Conservation (phyloP, 441 rosid species). For the Adansonia rubrostipa region DNA sequence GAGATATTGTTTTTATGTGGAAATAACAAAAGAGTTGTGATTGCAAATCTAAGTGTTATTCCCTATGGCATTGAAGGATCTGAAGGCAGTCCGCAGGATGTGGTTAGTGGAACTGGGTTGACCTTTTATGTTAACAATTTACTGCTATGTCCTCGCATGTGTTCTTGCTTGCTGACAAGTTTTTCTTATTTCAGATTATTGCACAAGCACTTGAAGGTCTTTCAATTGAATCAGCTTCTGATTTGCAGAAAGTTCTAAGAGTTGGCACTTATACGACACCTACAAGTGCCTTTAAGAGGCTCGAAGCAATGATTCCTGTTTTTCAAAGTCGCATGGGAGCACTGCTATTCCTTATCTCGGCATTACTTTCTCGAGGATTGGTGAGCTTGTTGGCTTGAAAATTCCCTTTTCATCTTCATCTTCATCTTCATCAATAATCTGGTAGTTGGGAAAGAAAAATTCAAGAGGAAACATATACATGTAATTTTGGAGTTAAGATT, state of each 20-base stretch:
- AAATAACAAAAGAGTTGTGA: conserved; percentile 65
- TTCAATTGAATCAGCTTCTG: conserved; percentile 78
- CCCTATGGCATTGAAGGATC: conserved; percentile 43
- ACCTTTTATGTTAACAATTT: conserved; percentile 20
- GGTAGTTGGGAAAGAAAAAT: not conserved
- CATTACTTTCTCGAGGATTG: conserved; percentile 95
- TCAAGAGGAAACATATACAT: not conserved
- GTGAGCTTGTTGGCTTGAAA: conserved; percentile 48
- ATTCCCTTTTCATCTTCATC: not conserved
- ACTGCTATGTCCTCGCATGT: conserved; percentile 1
- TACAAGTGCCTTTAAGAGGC: conserved; percentile 57
- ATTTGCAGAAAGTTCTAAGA: conserved; percentile 75
- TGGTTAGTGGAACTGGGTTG: conserved; percentile 50
- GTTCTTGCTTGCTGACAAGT: conserved; percentile 14
- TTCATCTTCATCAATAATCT: not conserved
- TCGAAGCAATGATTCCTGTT: conserved; percentile 62
- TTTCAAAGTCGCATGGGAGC: conserved; percentile 97
- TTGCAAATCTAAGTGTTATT: conserved; percentile 57
- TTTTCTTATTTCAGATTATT: conserved; percentile 47
- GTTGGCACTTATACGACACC: conserved; percentile 60
- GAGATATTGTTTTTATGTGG: conserved; percentile 93
- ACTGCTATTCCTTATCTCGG: conserved; percentile 87
- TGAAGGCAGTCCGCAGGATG: conserved; percentile 42
- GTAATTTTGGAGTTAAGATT: not conserved
- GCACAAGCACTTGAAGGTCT: conserved; percentile 65